Conservation (phyloP, 257 asterid genomes). For the Solanum appendiculatum region DNA sequence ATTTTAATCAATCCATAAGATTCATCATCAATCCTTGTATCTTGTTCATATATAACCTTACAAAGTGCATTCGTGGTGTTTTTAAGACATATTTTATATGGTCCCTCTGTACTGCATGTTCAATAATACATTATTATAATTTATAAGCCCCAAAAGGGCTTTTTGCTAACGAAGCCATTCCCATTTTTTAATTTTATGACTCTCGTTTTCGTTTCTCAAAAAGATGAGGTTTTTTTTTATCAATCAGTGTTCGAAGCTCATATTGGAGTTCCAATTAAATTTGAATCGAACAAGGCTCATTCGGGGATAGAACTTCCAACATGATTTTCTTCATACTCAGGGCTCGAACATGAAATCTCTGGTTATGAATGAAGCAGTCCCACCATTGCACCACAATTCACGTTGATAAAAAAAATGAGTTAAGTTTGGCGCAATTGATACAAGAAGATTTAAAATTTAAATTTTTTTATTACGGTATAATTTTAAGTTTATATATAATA, state of each 20-base stretch:
- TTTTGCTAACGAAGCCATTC: not conserved
- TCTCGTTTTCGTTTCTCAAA: not conserved
- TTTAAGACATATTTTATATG: not conserved
- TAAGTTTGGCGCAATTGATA: not conserved
- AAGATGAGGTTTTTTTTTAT: too few relatives aligned
- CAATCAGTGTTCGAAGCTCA: too few relatives aligned
- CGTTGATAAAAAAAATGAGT: too few relatives aligned
- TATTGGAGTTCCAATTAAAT: too few relatives aligned
- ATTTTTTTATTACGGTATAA: rapidly evolving
- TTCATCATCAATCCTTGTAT: not conserved
- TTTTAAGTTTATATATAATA: not conserved
- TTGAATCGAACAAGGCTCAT: too few relatives aligned
- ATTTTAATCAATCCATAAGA: not conserved
- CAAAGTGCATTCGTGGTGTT: not conserved
- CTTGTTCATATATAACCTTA: not conserved
- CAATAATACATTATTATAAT: not conserved
- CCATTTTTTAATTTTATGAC: not conserved
- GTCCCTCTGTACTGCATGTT: not conserved
- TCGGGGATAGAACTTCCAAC: too few relatives aligned
- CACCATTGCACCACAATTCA: too few relatives aligned
- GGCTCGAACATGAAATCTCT: too few relatives aligned
- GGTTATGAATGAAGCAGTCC: too few relatives aligned
- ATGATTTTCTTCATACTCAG: too few relatives aligned
- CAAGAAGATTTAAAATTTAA: not conserved
- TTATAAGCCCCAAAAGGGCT: not conserved